Base-by-base conservation (phyloP, 495 filamentous ascomycete species). In the Daldinia concentrica region DNA sequence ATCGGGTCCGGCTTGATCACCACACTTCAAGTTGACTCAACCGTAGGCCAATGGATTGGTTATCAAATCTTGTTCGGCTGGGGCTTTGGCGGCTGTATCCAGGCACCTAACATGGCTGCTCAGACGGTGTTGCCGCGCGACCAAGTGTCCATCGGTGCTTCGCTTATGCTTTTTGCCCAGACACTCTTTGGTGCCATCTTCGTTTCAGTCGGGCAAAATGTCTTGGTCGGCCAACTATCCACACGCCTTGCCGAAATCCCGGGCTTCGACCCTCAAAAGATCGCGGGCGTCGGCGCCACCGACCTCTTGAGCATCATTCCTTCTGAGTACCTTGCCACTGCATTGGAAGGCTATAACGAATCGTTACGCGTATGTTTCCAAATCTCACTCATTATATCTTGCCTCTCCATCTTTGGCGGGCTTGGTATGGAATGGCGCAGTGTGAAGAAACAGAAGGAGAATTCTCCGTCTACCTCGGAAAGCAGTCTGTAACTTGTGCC, bases 121-220 rank as follows among this genome's bases (percentile, higher is more conserved):
- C 90, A 93, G 75, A 90, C 90, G 0, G 90, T 90, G 0, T 84
- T 94, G 5, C 78, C 80, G 14, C 73, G 83, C 19, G 77, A 79
- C 0, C 91, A 94, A 65, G 82, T 94, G 1, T 87, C 92, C 0
- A 88, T 84, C 17, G 92, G 89, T 8, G 91, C 87, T 1, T 85
- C 90, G 0, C 72, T 89, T 34, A 83, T 93, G 15, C 83, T 92
- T 60, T 93, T 94, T 77, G 68, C 83, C n/a, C 91, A 93, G 77
- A 90, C 86, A 0, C 81, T 95, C 3, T 90, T 90, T 26, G 91
- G 90, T 12, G 86, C 92, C 0, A 77, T 95, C 6, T 93, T 94
- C 73, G 86, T 95, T 57, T 88, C 87, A 0, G 90, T 94, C 30
- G 90, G 81, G 1, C 90, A 97, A 74, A 94, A 90, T 56, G 83